Conservation (phyloP, 176 grass and related monocot species). For the Chloris gayana region DNA sequence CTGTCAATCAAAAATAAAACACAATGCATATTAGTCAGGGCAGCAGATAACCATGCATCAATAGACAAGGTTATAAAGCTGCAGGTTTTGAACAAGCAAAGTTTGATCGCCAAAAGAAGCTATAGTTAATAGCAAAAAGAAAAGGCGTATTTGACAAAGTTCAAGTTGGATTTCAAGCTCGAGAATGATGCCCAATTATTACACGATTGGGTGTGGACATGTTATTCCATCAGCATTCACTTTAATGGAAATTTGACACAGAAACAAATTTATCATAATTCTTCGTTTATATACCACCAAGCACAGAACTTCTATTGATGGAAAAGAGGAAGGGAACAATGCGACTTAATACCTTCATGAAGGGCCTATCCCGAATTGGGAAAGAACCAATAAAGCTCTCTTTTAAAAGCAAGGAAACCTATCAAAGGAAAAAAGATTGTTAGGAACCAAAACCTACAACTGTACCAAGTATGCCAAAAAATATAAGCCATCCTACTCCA, state of each 20-base stretch:
- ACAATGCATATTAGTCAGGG: conserved; percentile 16
- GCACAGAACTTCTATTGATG: background rate
- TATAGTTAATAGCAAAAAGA: conserved; percentile 5
- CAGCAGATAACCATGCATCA: background rate
- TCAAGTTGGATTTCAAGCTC: background rate
- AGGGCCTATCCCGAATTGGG: conserved; percentile 65
- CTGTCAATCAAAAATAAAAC: conserved; percentile 49
- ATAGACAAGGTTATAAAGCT: background rate
- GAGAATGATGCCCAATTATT: conserved; percentile 1
- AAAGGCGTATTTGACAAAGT: background rate
- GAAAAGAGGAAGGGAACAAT: background rate
- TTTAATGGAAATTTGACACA: background rate
- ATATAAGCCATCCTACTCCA: conserved; percentile 6
- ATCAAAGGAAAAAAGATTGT: conserved; percentile 26
- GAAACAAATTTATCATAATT: background rate
- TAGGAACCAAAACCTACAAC: background rate
- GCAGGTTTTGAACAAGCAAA: background rate
- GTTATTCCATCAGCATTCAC: background rate
- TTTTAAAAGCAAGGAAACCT: conserved; percentile 97
- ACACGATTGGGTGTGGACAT: background rate
- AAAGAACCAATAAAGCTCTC: conserved; percentile 98
- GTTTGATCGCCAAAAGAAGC: background rate
- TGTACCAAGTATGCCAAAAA: conserved; percentile 9
- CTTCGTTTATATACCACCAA: background rate
- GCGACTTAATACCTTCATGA: conserved; percentile 85